A percentile compares a stretch with the other conserved stretches of the same genome.
Evolutionary conservation across 192 early-diverging fungal genomes (phyloP).

Genomic region (Thamnidium elegans): DNA sequence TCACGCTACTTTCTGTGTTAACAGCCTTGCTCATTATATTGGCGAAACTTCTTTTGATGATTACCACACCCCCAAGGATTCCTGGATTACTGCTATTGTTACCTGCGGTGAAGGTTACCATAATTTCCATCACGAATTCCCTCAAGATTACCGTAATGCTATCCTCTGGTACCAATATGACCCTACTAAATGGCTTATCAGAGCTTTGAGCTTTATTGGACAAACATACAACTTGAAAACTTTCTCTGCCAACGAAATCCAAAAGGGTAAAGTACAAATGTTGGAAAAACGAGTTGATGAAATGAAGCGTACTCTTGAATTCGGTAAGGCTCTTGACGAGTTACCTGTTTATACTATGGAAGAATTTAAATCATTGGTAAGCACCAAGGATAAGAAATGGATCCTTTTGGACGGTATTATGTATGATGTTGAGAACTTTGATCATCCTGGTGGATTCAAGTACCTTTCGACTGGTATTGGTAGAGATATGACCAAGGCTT

Average conservation of each 20-base stretch:
- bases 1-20: conserved; percentile 89
- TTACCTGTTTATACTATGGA: conserved; percentile 69
- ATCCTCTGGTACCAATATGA: conserved; percentile 78
- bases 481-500: conserved; percentile 77
- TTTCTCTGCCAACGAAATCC: conserved; percentile 78
- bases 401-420: conserved; percentile 82
- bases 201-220: conserved; percentile 50
- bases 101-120: conserved; percentile 84
- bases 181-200: conserved; percentile 85
- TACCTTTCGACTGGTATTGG: conserved; percentile 72
- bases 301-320: conserved; percentile 61
- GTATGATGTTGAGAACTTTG: conserved; percentile 80
- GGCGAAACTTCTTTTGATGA: conserved; percentile 80
- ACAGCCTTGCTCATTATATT: conserved; percentile 77
- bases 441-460: conserved; percentile 85
- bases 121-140: conserved; percentile 89
- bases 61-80: conserved; percentile 75
- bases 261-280: conserved; percentile 79
- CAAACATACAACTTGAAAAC: conserved; percentile 70
- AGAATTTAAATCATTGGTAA: conserved; percentile 62
- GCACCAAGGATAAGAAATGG: conserved; percentile 66
- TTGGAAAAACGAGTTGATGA: conserved; percentile 68
- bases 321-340: conserved; percentile 64
- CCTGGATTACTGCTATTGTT: conserved; percentile 76
- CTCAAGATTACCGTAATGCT: conserved; percentile 83